Conservation (phyloP, 495 filamentous ascomycete species). For the Lepidopterella palustris region DNA sequence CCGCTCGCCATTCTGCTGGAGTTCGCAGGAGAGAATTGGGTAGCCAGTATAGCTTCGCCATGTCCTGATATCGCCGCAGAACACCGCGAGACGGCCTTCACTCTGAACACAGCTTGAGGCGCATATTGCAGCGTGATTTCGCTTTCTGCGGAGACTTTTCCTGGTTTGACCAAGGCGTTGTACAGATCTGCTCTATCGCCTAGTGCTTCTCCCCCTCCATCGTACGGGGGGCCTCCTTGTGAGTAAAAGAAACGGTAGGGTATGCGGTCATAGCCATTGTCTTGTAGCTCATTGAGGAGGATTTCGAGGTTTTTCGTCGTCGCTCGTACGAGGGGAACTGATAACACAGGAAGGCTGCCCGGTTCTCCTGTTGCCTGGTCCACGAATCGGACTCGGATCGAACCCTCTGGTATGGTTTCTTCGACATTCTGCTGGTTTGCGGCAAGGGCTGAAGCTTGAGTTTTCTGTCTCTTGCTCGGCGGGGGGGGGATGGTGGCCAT, state of each 20-base stretch:
- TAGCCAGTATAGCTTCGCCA: slow-evolving; percentile 83
- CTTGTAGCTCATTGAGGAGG: slow-evolving; percentile 79
- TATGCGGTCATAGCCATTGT: slow-evolving; percentile 71
- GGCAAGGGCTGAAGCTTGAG: slow-evolving; percentile 64
- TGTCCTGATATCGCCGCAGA: slow-evolving; percentile 85
- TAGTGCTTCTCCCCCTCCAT: slow-evolving; percentile 18
- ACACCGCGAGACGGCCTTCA: slow-evolving; percentile 85
- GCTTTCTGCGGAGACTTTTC: slow-evolving; percentile 63
- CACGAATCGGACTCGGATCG: slow-evolving; percentile 77
- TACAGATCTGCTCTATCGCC: slow-evolving; percentile 57
- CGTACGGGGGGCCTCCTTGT: slow-evolving; percentile 1
- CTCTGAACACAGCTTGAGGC: slow-evolving; percentile 90
- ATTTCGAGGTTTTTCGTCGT: slow-evolving; percentile 84
- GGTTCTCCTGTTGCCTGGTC: slow-evolving; percentile 70
- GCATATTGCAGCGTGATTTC: slow-evolving; percentile 72
- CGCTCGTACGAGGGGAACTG: slow-evolving; percentile 78
- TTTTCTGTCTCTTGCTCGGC: slow-evolving; percentile 83
- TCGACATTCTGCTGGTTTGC: slow-evolving; percentile 67
- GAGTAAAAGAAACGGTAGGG: slow-evolving; percentile 72
- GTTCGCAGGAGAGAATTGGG: slow-evolving; percentile 76
- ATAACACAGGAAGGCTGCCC: slow-evolving; percentile 59
- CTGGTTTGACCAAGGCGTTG: slow-evolving; percentile 58
- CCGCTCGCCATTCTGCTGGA: slow-evolving; percentile 82
- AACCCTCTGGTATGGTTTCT: slow-evolving; percentile 59
- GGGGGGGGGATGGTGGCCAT: slow-evolving; percentile 91